Conservation (phyloP, 345 rosid species). For the Abelmoschus esculentus region DNA sequence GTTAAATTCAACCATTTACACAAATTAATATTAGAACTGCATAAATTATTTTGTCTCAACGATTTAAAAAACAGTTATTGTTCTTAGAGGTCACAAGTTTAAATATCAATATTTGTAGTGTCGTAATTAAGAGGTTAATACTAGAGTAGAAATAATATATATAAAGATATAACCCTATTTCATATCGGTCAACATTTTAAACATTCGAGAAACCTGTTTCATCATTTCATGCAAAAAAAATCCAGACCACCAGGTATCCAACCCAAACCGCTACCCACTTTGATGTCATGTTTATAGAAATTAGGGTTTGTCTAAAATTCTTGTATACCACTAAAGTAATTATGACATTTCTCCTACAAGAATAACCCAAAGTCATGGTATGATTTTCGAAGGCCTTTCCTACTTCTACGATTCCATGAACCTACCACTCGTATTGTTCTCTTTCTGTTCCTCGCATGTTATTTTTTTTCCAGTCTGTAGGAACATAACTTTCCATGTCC, state of each 20-base stretch:
- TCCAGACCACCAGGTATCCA: background rate
- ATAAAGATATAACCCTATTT: too few species aligned
- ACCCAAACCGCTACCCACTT: background rate
- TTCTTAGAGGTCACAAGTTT: conserved; percentile 41
- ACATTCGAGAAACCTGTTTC: too few species aligned
- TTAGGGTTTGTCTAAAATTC: background rate
- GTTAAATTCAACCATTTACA: too few species aligned
- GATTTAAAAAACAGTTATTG: too few species aligned
- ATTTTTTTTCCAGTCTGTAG: background rate
- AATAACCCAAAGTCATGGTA: background rate
- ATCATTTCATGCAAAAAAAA: too few species aligned
- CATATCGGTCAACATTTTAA: too few species aligned
- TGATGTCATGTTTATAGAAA: background rate
- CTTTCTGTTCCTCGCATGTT: background rate
- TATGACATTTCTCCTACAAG: background rate
- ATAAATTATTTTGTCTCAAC: too few species aligned
- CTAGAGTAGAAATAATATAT: too few species aligned
- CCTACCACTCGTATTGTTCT: background rate
- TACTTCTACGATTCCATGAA: background rate
- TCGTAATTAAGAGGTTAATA: too few species aligned
- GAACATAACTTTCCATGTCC: background rate
- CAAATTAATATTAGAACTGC: too few species aligned
- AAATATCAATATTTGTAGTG: too few species aligned
- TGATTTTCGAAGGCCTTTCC: background rate
- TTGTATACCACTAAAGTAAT: background rate